Evolutionary conservation across 129 eudicot species (phyloP).

Genomic region (Helichrysum umbraculigerum): DNA sequence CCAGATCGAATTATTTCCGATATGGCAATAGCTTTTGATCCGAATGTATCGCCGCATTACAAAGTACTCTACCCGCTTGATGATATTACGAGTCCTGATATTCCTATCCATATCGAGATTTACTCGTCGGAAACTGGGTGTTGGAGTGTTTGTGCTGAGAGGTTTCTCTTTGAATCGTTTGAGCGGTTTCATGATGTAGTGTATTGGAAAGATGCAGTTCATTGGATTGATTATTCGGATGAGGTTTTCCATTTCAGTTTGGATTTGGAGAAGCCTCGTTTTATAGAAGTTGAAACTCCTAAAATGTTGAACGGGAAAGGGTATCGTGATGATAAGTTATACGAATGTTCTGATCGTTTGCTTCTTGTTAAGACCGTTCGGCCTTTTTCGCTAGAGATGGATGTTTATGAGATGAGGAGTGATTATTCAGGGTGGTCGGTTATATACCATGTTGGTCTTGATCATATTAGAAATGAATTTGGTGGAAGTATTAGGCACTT

Average conservation of each 20-base stretch:
- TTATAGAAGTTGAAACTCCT: slow-evolving; percentile 5
- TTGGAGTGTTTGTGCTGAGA: neutral
- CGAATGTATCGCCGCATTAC: neutral
- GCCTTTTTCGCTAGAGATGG: neutral
- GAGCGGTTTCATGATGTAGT: neutral
- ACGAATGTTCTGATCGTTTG: neutral
- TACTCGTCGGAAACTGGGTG: neutral
- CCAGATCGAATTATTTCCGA: neutral
- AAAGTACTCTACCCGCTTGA: neutral
- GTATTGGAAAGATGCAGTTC: slow-evolving; percentile 1
- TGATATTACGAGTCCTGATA: neutral
- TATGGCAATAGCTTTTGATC: slow-evolving; percentile 9
- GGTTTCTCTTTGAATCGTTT: neutral
- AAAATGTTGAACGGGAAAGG: neutral
- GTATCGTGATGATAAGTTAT: neutral
- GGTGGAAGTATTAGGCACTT: neutral
- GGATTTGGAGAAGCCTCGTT: neutral
- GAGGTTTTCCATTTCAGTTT: slow-evolving; percentile 11
- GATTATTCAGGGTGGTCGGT: slow-evolving; percentile 11
- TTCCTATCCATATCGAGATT: neutral
- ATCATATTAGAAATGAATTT: neutral
- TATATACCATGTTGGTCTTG: neutral
- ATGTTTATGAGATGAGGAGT: slow-evolving; percentile 5
- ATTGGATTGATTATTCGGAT: neutral
- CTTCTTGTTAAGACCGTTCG: neutral